A percentile compares a stretch with the other conserved stretches of the same genome.
phyloP scores from a whole-genome alignment of 345 rosid species.

The Arabidopsis arenosa region DNA sequence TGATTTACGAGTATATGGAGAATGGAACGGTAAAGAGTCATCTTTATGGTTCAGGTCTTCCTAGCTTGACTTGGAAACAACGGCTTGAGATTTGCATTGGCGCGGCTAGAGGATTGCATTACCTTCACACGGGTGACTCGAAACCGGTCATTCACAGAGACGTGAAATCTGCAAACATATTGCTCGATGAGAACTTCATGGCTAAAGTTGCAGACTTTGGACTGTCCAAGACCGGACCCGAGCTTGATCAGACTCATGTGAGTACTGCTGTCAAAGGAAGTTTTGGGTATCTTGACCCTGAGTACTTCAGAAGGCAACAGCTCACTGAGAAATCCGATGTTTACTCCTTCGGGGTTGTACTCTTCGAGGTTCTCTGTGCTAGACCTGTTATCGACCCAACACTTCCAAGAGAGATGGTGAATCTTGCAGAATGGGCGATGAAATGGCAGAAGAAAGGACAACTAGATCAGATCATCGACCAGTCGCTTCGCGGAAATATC shows the following conservation, averaged over 20 bases:
- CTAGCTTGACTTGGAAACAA: conserved; percentile 51
- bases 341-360: conserved; percentile 56
- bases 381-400: conserved; percentile 53
- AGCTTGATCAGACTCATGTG: conserved; percentile 52
- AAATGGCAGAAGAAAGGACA: conserved; percentile 44
- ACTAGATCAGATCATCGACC: conserved; percentile 40
- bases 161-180: conserved; percentile 54
- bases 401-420: conserved; percentile 42
- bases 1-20: conserved; percentile 57
- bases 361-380: conserved; percentile 52
- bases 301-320: conserved; percentile 54
- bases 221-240: conserved; percentile 53
- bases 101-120: conserved; percentile 56
- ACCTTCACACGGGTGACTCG: conserved; percentile 52
- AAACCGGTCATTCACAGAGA: conserved; percentile 55
- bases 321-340: conserved; percentile 57
- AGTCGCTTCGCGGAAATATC: conserved; percentile 38
- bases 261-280: conserved; percentile 57
- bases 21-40: conserved; percentile 52
- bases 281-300: conserved; percentile 54
- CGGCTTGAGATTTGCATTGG: conserved; percentile 54
- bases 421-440: conserved; percentile 48
- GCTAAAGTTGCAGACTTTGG: conserved; percentile 60
- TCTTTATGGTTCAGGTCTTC: conserved; percentile 48
- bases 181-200: conserved; percentile 51